phyloP scores from a whole-genome alignment of 2,329 filamentous ascomycete species.

The Cladophialophora exuberans region DNA sequence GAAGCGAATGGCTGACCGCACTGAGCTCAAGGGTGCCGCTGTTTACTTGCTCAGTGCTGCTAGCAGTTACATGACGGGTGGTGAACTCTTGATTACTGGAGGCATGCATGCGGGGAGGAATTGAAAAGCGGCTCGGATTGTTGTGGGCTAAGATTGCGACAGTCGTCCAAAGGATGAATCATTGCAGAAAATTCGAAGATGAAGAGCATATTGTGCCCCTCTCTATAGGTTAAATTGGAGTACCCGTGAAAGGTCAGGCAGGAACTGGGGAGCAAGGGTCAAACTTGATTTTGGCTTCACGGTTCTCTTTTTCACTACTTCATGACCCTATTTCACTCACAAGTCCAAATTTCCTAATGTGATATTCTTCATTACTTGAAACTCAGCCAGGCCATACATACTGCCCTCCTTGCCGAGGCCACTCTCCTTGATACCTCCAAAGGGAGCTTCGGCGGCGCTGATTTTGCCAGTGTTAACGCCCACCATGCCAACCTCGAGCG shows the following conservation, averaged over 20 bases:
- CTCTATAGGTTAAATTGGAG: too few relatives aligned
- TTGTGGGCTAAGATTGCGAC: background rate
- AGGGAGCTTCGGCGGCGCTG: conserved; percentile 52
- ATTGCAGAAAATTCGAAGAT: background rate
- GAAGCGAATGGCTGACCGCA: conserved; percentile 42
- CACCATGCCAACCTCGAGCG: conserved; percentile 82
- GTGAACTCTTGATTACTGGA: conserved; percentile 41
- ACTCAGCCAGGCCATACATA: conserved; percentile 35
- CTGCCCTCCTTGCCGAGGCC: conserved; percentile 57
- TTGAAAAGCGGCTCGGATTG: background rate
- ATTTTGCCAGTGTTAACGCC: conserved; percentile 63
- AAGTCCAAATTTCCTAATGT: conserved; percentile 13
- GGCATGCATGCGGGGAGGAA: conserved; percentile 41
- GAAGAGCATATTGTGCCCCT: background rate
- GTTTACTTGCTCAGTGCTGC: conserved; percentile 48
- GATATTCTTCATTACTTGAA: conserved; percentile 22
- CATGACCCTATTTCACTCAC: too few relatives aligned
- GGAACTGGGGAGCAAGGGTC: too few relatives aligned
- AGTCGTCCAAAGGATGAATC: too few relatives aligned
- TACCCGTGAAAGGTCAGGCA: too few relatives aligned
- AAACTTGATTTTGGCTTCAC: too few relatives aligned
- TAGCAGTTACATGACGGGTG: conserved; percentile 44
- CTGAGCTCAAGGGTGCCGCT: conserved; percentile 45
- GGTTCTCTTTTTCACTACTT: too few relatives aligned
- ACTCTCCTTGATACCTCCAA: conserved; percentile 37